phyloP scores from a whole-genome alignment of 2,329 filamentous ascomycete genomes.

The Claviceps quebecensis region DNA sequence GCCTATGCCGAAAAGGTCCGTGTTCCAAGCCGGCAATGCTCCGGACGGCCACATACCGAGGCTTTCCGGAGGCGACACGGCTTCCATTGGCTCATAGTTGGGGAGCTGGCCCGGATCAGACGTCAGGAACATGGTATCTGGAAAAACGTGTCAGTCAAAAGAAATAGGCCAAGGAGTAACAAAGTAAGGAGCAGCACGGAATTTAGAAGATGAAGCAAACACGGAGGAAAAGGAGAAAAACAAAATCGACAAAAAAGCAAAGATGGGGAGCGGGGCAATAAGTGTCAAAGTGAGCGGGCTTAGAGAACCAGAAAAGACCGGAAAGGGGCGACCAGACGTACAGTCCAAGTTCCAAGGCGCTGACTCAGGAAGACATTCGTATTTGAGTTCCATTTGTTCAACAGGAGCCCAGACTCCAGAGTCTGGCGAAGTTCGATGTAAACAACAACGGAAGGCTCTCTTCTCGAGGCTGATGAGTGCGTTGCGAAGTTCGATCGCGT shows the following conservation, averaged over 20 bases:
- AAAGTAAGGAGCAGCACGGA: no score
- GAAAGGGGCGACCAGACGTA: neutral
- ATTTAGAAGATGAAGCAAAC: neutral
- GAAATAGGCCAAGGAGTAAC: no score
- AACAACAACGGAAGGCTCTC: neutral
- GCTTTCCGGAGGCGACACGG: neutral
- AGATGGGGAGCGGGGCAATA: neutral
- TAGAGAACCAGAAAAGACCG: neutral
- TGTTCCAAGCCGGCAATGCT: neutral
- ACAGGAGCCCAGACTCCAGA: neutral
- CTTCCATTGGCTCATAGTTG: neutral
- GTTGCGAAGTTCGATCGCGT: no score
- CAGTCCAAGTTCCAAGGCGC: neutral
- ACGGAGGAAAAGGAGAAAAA: neutral
- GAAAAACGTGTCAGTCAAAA: neutral
- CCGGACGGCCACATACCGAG: neutral
- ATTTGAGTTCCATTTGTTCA: slow-evolving; percentile 1
- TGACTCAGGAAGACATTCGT: neutral
- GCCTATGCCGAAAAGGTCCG: neutral
- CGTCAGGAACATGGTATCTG: neutral
- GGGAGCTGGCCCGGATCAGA: neutral
- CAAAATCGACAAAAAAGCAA: neutral
- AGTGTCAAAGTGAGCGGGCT: no score
- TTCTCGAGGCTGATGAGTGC: neutral
- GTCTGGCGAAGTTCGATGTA: neutral